Evolutionary conservation across 2,329 filamentous ascomycete species (phyloP).

Genomic region (Coniella lustricola): DNA sequence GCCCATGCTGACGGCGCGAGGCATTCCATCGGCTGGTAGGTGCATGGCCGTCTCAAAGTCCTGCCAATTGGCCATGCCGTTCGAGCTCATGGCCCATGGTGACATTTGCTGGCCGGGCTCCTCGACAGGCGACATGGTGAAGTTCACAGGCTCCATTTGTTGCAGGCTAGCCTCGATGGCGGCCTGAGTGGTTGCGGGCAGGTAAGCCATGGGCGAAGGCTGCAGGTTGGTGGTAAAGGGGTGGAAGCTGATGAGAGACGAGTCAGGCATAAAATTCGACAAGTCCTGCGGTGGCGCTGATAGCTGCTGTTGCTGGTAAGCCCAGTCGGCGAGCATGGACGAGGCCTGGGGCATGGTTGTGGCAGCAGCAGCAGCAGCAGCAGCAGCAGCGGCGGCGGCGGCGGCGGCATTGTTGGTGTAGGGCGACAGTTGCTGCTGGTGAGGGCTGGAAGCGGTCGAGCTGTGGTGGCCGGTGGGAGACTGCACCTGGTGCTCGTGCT

Average conservation of each 20-base stretch:
- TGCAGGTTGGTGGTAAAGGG: conserved; percentile 46
- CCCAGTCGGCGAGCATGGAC: conserved; percentile 52
- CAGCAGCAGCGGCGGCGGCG: no score
- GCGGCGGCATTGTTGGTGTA: conserved; percentile 28
- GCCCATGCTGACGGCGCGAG: conserved; percentile 38
- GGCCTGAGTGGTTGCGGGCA: conserved; percentile 55
- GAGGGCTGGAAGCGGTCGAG: conserved; percentile 46
- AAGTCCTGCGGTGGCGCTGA: conserved; percentile 39
- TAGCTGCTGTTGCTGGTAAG: conserved; percentile 37
- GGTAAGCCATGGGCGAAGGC: conserved; percentile 52
- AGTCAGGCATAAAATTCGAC: conserved; percentile 50
- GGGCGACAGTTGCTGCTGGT: conserved; percentile 46
- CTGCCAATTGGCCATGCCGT: conserved; percentile 68
- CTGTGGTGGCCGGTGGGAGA: conserved; percentile 36
- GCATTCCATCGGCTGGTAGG: conserved; percentile 34
- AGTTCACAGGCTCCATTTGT: conserved; percentile 51
- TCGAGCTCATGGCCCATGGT: conserved; percentile 25
- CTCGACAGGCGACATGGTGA: conserved; percentile 52
- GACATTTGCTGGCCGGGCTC: conserved; percentile 33
- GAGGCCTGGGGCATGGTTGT: conserved; percentile 41
- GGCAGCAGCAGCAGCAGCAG: conserved; percentile 18
- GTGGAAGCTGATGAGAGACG: conserved; percentile 46
- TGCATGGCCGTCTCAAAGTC: conserved; percentile 65
- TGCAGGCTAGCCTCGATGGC: conserved; percentile 53
- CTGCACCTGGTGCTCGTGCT: conserved; percentile 42